Base-by-base conservation (phyloP, 306 rosid species). In the Pterocarpus macrocarpus region DNA sequence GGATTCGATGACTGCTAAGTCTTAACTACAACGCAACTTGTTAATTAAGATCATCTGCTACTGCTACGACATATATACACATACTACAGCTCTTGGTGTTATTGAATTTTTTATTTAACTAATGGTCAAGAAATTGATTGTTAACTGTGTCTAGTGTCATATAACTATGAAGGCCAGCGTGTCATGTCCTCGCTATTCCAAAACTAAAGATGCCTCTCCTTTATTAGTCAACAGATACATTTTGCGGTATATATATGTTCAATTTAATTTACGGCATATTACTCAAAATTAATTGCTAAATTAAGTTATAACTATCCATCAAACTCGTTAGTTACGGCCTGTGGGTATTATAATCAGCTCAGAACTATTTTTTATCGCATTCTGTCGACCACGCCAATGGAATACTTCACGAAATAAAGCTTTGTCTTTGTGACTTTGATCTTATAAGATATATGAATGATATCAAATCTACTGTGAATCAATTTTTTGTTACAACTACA, bases 1-100 rank as follows among this genome's bases (percentile, higher is more conserved):
- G 80, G 87, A 87, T 89, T 84, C 86, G 84, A 77, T 39, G 65
- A 79, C 74, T 79, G 44, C 56, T 67, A 38, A 76, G 78, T 72
- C 76, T 76, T 63, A 38, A 72, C 56, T 58, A 44, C 58, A 61
- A n/a, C 5, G 74, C 84, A 69, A 81, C 85, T 85, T 83, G 52
- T 16, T 78, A n/a, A 68, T 81, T 76, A 43, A 47, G 36, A 55
- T 78, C 50, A 12, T 1, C 22, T 33, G n/a, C 9, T 63, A n/a
- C 59, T 34, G 3, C 28, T 43, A 43, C 32, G n/a, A 35, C 15
- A n/a, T 43, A 64, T 36, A 64, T 35, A 35, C 43, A 10, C 34
- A 4, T 12, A 50, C 17, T 57, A 39, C 78, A 57, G 30, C 57
- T 30, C 43, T 74, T 39, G 17, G 17, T 57, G 32, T 62, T 62